A percentile compares a stretch with the other conserved stretches of the same genome.
phyloP scores from a whole-genome alignment of 2,329 filamentous ascomycete species.

The Cladosporium sphaerospermum region DNA sequence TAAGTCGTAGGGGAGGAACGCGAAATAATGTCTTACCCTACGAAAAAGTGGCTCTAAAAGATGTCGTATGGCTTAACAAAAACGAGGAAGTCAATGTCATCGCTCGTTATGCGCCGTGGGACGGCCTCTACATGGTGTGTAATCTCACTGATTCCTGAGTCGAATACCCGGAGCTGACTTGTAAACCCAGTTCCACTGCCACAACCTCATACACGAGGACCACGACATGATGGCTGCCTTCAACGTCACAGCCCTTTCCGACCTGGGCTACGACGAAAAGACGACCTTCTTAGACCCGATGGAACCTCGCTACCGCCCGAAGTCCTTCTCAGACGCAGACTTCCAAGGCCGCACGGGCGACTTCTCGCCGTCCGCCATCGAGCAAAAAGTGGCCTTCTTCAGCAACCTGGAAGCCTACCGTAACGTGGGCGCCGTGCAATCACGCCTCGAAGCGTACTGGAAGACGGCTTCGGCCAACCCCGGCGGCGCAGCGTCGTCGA shows the following conservation, averaged over 20 bases:
- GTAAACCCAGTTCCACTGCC: slow-evolving; percentile 32
- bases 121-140: slow-evolving; percentile 41
- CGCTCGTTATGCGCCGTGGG: slow-evolving; percentile 48
- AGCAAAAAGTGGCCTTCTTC: slow-evolving; percentile 28
- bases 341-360: slow-evolving; percentile 14
- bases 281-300: slow-evolving; percentile 23
- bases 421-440: slow-evolving; percentile 20
- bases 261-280: slow-evolving; percentile 27
- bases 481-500: not conserved
- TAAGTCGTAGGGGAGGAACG: slow-evolving; percentile 44
- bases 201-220: slow-evolving; percentile 42
- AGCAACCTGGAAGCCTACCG: slow-evolving; percentile 28
- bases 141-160: not conserved
- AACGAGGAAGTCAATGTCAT: slow-evolving; percentile 48
- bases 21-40: slow-evolving; percentile 43
- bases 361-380: slow-evolving; percentile 19
- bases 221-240: slow-evolving; percentile 40
- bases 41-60: slow-evolving; percentile 52
- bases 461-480: not conserved
- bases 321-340: slow-evolving; percentile 17
- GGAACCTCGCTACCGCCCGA: slow-evolving; percentile 18
- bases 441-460: slow-evolving; percentile 27
- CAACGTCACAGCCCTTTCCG: slow-evolving; percentile 34
- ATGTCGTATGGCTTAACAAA: slow-evolving; percentile 50
- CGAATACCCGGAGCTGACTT: not conserved